Percentiles rank a stretch among this genome's conserved stretches.
phyloP scores from a whole-genome alignment of 305 asterid genomes.

The Ajuga reptans region DNA sequence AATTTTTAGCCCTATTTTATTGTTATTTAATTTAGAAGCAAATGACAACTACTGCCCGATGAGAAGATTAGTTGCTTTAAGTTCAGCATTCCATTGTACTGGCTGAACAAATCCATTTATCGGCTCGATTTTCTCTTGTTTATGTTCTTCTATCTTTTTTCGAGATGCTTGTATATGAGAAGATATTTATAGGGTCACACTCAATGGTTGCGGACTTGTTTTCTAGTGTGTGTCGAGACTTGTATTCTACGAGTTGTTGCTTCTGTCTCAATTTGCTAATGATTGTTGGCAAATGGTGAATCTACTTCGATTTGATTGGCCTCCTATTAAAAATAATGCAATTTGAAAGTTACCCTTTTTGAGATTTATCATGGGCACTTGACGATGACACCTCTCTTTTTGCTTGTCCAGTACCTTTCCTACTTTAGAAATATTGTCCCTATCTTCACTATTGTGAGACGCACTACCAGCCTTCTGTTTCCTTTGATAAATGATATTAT shows the following conservation, averaged over 20 bases:
- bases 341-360: background rate
- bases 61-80: background rate
- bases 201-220: background rate
- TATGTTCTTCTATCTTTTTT: background rate
- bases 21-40: background rate
- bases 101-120: background rate
- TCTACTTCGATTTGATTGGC: constrained; percentile 25
- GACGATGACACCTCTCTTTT: constrained; percentile 24
- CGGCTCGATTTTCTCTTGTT: background rate
- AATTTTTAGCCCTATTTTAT: background rate
- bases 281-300: constrained; percentile 17
- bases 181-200: constrained; percentile 5
- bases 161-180: background rate
- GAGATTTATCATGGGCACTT: constrained; percentile 19
- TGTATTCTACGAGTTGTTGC: constrained; percentile 14
- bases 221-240: background rate
- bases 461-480: constrained; percentile 14
- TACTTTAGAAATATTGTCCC: constrained; percentile 21
- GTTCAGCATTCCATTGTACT: background rate
- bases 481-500: background rate
- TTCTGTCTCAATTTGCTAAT: constrained; percentile 17
- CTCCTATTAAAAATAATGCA: background rate
- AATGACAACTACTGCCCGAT: background rate
- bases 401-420: constrained; percentile 25
- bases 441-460: constrained; percentile 22